Conservation (phyloP, 1,284 basidiomycete species). For the Phenoliferia sp. region DNA sequence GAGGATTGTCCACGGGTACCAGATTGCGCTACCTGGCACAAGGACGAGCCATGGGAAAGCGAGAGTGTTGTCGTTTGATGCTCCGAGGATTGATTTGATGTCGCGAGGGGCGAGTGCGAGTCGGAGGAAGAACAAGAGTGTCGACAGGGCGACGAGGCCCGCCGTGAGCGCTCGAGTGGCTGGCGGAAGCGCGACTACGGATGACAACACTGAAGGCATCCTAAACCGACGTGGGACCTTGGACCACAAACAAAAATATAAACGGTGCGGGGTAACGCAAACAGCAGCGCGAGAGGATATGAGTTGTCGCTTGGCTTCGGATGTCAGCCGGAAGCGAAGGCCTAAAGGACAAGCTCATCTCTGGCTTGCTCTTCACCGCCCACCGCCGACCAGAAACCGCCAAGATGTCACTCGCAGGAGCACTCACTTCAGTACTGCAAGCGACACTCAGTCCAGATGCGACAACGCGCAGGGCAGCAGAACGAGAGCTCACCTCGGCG, state of each 20-base stretch:
- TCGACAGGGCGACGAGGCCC: conserved; percentile 59
- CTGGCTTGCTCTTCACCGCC: no score
- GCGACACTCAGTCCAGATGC: conserved; percentile 26
- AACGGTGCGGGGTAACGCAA: no score
- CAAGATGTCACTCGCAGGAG: neutral
- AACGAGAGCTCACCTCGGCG: conserved; percentile 62
- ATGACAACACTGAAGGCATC: no score
- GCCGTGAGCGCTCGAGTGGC: conserved; percentile 73
- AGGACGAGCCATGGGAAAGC: conserved; percentile 72
- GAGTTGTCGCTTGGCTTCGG: no score
- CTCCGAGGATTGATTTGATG: conserved; percentile 38
- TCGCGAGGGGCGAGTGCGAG: conserved; percentile 39
- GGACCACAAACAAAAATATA: no score
- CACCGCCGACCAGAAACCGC: no score
- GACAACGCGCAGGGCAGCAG: conserved; percentile 62
- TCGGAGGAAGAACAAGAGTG: conserved; percentile 62
- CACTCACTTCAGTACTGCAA: conserved; percentile 16
- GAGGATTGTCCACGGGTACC: conserved; percentile 88
- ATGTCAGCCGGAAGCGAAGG: no score
- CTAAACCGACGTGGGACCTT: no score
- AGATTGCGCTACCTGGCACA: conserved; percentile 74
- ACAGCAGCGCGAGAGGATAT: no score
- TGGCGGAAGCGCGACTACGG: conserved; percentile 52
- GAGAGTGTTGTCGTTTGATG: conserved; percentile 46
- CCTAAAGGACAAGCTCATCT: no score